Base-by-base conservation (phyloP, 169 alveolate species). In the Theileria parva region DNA sequence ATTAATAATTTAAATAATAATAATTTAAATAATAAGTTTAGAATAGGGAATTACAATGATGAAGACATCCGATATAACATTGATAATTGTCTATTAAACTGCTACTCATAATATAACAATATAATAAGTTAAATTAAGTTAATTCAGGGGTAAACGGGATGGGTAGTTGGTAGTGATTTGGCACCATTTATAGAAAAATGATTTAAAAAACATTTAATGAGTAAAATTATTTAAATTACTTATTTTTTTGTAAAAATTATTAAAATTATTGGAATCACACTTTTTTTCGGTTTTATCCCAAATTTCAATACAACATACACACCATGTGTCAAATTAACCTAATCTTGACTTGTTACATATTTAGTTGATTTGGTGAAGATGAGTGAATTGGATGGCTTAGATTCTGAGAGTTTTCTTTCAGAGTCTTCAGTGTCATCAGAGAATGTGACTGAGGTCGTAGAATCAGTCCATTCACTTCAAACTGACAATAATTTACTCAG, bases 31-130 rank as follows among this genome's bases (percentile, higher is more conserved):
- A 37, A 37, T 37, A 6, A 8, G 48, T 37, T 8, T 37, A 37
- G 48, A 37, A 37, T 37, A 37, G 8, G 4, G 48, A 37, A 80
- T 65, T 68, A 75, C 83, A 59, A 68, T 85, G 84, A 39, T 77
- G 91, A 13, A 85, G 74, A 60, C 87, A 77, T 13, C 91, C 91
- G 37, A 85, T 78, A 77, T 85, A 85, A 39, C 76, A 61, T 28
- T 85, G 91, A 53, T 77, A 85, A 28, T 78, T 78, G 55, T 85
- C 91, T 4, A 85, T 77, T 30, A 83, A 73, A 30, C 63, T 53
- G 48, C 71, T 74, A 7, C 51, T 59, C 89, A 83, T 83, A 15
- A 28, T 83, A 30, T 7, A 7, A 61, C 23, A 61, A 13, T 3
- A 25, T 74, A 28, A n/a, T 74, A 28, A 32, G 68, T 17, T 55